Percentiles rank a stretch among this genome's conserved stretches.
Evolutionary conservation across 495 filamentous ascomycete genomes (phyloP).

Genomic region (Neurospora tetrasperma): DNA sequence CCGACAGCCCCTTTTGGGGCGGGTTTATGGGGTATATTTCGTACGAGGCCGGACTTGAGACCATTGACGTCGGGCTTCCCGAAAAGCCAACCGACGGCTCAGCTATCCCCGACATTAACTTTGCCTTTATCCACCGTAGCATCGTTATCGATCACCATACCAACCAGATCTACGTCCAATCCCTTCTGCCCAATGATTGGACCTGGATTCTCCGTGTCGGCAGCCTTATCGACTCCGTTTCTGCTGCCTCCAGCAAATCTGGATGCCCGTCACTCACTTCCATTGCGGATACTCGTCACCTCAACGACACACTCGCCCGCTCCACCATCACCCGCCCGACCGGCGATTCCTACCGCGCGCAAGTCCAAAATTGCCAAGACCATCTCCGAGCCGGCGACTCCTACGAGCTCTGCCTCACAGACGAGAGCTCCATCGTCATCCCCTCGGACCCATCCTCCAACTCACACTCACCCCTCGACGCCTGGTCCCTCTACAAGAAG

Average conservation of each 20-base stretch:
- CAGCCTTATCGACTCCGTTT: not conserved
- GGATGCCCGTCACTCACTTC: not conserved
- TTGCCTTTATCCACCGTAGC: not conserved
- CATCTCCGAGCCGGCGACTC: not conserved
- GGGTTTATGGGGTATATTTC: not conserved
- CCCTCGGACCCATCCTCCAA: not conserved
- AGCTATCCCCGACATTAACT: not conserved
- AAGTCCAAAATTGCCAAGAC: not conserved
- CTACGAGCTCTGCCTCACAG: not conserved
- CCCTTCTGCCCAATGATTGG: not conserved
- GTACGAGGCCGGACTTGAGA: not conserved
- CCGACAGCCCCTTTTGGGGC: not conserved
- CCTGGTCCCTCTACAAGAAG: not conserved
- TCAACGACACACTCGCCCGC: not conserved
- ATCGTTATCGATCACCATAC: not conserved
- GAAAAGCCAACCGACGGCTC: not conserved
- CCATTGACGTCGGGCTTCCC: not conserved
- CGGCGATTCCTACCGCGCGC: not conserved
- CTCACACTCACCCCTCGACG: not conserved
- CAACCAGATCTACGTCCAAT: not conserved
- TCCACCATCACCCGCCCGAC: not conserved
- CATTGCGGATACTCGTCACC: not conserved
- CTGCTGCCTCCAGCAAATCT: not conserved
- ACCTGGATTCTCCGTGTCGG: not conserved
- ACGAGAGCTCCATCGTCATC: not conserved